Evolutionary conservation across 2,329 filamentous ascomycete species (phyloP).

Genomic region (Aspergillus sp.): DNA sequence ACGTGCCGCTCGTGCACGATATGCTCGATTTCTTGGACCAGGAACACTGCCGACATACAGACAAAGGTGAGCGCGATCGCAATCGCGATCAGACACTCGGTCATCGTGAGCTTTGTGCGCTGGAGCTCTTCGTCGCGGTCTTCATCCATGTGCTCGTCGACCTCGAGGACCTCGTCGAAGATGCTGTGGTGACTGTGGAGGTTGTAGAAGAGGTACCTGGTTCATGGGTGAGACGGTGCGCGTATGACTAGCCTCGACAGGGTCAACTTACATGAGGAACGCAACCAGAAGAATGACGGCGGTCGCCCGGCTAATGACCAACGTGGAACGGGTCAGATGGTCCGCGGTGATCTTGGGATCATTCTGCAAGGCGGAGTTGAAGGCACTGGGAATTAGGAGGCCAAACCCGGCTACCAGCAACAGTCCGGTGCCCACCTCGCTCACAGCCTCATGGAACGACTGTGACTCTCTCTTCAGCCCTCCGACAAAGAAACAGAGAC

Average conservation of each 20-base stretch:
- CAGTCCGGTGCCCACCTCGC: constrained; percentile 74
- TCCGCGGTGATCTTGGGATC: constrained; percentile 37
- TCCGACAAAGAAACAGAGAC: constrained; percentile 75
- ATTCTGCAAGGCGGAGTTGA: constrained; percentile 45
- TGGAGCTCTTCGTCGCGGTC: constrained; percentile 60
- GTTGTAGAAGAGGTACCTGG: constrained; percentile 64
- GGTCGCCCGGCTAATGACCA: constrained; percentile 68
- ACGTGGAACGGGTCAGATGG: constrained; percentile 52
- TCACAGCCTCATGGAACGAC: constrained; percentile 70
- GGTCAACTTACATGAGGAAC: constrained; percentile 57
- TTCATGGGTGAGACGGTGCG: constrained; percentile 5
- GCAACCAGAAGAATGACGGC: constrained; percentile 68
- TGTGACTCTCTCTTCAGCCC: constrained; percentile 66
- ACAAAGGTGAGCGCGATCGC: constrained; percentile 65
- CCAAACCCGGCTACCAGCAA: constrained; percentile 70
- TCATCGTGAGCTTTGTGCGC: constrained; percentile 70
- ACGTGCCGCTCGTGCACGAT: constrained; percentile 54
- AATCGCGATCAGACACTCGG: constrained; percentile 68
- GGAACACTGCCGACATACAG: constrained; percentile 67
- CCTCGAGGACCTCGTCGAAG: constrained; percentile 69
- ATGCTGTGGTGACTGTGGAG: constrained; percentile 73
- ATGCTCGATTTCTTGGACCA: constrained; percentile 69
- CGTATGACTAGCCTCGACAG: background rate
- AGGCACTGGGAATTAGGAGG: constrained; percentile 44
- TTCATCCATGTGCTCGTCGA: constrained; percentile 65